Base-by-base conservation (phyloP, 2,329 filamentous ascomycete species). In the Sordariomycetes sp. region DNA sequence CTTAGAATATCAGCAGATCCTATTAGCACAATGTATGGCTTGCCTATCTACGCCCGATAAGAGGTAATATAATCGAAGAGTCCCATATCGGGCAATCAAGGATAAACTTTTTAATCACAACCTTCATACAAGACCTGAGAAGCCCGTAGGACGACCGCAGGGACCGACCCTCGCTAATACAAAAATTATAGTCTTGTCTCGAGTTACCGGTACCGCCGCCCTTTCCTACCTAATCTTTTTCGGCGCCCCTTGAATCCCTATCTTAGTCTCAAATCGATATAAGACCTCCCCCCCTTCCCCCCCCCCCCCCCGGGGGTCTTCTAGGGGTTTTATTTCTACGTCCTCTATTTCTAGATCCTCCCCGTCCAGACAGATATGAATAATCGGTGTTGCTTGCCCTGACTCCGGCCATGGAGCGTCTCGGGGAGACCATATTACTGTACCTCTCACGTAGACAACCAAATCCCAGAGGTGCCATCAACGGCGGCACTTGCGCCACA, bases 171-270 rank as follows among this genome's bases (percentile, higher is more conserved):
- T 59, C n/a, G 58, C 62, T 15, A 63, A 36, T 17, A 63, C 36
- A 10, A 62, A 60, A 4, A 63, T 59, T 59, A 63, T 61, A 3
- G 52, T 59, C 59, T 62, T 61, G 34, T 63, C 62, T 52, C 59
- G 36, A 12, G 58, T 59, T n/a, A 63, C 60, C 15, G 59, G 55
- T 1, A 52, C 58, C 60, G 56, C 53, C 13, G 61, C 62, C 53
- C 36, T 56, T 28, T 61, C 55, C 22, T 59, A 52, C 48, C 57
- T 55, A 24, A 51, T 53, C 54, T 42, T 60, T 24, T 60, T 56
- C 13, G 25, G 7, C 10, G 59, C 55, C 36, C 39, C 32, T 2
- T n/a, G 22, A 20, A 53, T 55, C 17, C 15, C 6, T 22, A 13
- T 45, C 55, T 36, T 58, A 25, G 50, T 39, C 39, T 50, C n/a